phyloP scores from a whole-genome alignment of 345 rosid genomes.

The Hibiscus syriacus region DNA sequence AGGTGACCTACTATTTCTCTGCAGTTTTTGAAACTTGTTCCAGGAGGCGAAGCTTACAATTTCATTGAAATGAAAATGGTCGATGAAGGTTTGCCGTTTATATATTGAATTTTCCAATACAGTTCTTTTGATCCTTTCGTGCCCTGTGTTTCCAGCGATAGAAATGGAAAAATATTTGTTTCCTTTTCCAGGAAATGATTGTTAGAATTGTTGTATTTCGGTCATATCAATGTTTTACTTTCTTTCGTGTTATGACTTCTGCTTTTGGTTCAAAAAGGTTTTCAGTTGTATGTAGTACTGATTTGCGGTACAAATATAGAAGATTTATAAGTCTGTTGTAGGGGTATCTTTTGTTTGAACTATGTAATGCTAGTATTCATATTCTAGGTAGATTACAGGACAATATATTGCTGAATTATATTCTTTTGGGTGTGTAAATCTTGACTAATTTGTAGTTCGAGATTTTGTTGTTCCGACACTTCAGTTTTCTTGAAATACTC shows the following conservation, averaged over 20 bases:
- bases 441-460: neutral
- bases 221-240: neutral
- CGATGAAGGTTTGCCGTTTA: neutral
- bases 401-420: neutral
- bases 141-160: neutral
- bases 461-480: neutral
- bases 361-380: neutral
- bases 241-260: neutral
- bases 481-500: neutral
- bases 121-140: neutral
- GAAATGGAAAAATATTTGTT: neutral
- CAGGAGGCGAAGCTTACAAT: neutral
- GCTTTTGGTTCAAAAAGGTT: neutral
- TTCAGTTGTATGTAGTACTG: neutral
- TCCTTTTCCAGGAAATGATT: neutral
- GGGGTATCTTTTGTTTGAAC: constrained; percentile 1
- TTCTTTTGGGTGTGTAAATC: neutral
- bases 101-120: neutral
- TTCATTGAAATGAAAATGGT: neutral
- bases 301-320: neutral
- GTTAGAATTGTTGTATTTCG: neutral
- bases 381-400: neutral
- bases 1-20: too few relatives aligned
- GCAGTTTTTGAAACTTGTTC: neutral
- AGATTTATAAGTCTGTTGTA: neutral